Base-by-base conservation (phyloP, 176 grass and related monocot genomes). In the Oryza glumipatula region DNA sequence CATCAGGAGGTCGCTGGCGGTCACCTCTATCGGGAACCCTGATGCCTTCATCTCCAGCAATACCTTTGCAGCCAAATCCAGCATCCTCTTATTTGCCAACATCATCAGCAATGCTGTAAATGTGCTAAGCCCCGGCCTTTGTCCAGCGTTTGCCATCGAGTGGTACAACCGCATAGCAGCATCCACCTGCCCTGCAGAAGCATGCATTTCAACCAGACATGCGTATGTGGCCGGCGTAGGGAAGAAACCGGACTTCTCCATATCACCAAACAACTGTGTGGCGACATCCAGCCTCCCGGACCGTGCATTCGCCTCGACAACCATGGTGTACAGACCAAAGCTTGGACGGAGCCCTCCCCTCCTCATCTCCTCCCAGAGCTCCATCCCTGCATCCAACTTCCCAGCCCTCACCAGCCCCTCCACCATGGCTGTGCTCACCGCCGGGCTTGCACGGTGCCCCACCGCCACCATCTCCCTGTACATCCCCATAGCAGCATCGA, bases 201-300 rank as follows among this genome's bases (percentile, higher is more conserved):
- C 87, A 67, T 95, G 93, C 96, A 98, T 96, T 80, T 98, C 93
- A 3, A 98, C 88, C 16, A 98, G 87, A 72, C 93, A 95, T 16
- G 93, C 80, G 79, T 98, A 95, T 24, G 96, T 95, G 1, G 80
- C 83, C 0, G 93, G 96, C 0, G 96, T 95, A 16, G 96, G 96
- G 36, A 98, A 95, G 76, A 96, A 98, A 6, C 93, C 96, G n/a
- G 96, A 86, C 74, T 88, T 98, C 79, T 98, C 96, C 96, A 98
- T 98, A n/a, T 98, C 91, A 0, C 84, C 82, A 68, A 98, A 98
- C 72, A 94, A 86, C 49, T 70, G 72, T 2, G 88, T 72, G 1
- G 96, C 91, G 0, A 78, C 14, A 6, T 94, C 88, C 45, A 92
- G 54, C 84, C 94, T 84, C 11, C 93, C 96, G 2, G 93, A 98